Conservation (phyloP, 176 grass and related monocot genomes). For the Raddia guianensis region DNA sequence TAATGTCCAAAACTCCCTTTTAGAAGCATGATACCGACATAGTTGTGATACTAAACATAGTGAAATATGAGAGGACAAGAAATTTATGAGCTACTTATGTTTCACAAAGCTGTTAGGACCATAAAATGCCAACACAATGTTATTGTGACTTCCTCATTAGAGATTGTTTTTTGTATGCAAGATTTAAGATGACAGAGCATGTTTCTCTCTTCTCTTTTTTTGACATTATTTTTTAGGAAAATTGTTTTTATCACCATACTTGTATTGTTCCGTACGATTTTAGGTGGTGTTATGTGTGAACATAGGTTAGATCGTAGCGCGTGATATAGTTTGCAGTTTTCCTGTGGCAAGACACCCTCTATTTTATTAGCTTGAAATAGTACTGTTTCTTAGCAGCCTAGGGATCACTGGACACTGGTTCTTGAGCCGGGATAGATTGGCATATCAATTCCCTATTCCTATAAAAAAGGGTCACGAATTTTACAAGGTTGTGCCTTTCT, state of each 20-base stretch:
- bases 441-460: not conserved
- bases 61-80: not conserved
- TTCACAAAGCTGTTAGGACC: not conserved
- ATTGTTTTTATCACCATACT: not conserved
- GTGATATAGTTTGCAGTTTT: not conserved
- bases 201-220: not conserved
- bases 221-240: not conserved
- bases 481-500: not conserved
- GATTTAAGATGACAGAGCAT: slow-evolving; percentile 5
- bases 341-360: not conserved
- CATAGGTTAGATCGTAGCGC: not conserved
- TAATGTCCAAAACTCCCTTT: not conserved
- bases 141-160: not conserved
- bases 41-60: not conserved
- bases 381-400: not conserved
- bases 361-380: not conserved
- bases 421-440: not conserved
- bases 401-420: not conserved
- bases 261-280: not conserved
- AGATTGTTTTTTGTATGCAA: not conserved
- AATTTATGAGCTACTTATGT: not conserved
- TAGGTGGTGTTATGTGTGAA: not conserved
- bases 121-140: not conserved
- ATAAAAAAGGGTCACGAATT: not conserved
- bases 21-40: not conserved